A percentile compares a stretch with the other conserved stretches of the same genome.
phyloP scores from a whole-genome alignment of 1,284 basidiomycete species.

The Melampsora americana region DNA sequence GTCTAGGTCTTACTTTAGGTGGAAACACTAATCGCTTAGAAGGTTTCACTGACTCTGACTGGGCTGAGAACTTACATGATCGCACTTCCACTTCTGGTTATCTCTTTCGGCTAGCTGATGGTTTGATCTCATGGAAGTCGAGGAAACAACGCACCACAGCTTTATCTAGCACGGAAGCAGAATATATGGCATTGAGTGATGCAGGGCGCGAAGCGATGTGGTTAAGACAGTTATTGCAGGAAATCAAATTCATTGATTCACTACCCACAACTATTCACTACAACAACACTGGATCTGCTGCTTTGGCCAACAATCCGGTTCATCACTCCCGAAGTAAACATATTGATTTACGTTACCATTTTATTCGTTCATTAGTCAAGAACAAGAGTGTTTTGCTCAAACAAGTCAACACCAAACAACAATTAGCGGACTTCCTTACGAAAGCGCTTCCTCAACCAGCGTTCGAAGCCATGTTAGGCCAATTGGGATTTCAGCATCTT shows the following conservation, averaged over 20 bases:
- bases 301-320: not conserved
- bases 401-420: not conserved
- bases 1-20: not conserved
- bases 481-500: not conserved
- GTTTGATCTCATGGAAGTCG: too few species aligned
- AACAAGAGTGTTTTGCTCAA: not conserved
- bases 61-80: slow-evolving; percentile 12
- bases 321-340: not conserved
- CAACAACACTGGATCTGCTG: not conserved
- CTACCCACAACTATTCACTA: not conserved
- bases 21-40: not conserved
- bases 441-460: not conserved
- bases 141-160: too few species aligned
- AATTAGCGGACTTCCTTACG: not conserved
- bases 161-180: too few species aligned
- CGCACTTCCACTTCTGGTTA: too few species aligned
- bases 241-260: not conserved
- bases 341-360: too few species aligned
- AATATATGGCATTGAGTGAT: not conserved
- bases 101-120: too few species aligned
- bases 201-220: not conserved
- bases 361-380: not conserved
- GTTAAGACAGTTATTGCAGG: not conserved
- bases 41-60: slow-evolving; percentile 21
- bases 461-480: not conserved